Base-by-base conservation (phyloP, 305 asterid genomes). In the Plantago coronopus region DNA sequence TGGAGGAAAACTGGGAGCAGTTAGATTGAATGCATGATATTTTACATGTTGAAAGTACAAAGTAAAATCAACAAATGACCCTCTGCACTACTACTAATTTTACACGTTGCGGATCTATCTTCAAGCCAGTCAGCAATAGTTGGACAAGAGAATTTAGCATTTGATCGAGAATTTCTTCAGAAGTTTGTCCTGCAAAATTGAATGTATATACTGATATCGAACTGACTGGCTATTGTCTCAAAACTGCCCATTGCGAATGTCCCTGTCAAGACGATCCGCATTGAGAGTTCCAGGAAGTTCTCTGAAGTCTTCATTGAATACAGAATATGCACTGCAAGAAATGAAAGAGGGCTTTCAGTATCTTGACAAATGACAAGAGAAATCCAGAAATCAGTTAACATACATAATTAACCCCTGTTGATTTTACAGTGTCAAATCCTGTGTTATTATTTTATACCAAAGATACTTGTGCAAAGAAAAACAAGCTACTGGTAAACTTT, bases 201-300 rank as follows among this genome's bases (percentile, higher is more conserved):
- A 17, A 31, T 19, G 46, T 55, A 17, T 27, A 54, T 38, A 38
- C 62, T 20, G 22, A 38, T 37, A 38, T 22, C 9, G 48, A 40
- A 17, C 38, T 38, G 48, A 15, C 62, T 57, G 62, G 34, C 27
- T 57, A 19, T 10, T 57, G 34, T 18, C 56, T 85, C 84, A 90
- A 58, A 91, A 76, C 77, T 79, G 94, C 50, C 98, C 98, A 1
- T 66, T 72, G 53, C 96, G 83, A 29, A 91, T 88, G 77, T 88
- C 98, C 78, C 91, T 81, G 65, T 91, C 98, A 1, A 91, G 79
- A 31, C 87, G 95, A 42, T 86, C 95, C 16, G 98, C 98, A 27
- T 88, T 91, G 37, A 91, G 84, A 37, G 98, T 91, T 38, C 98
- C 96, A 8, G 98, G 96, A 56, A 91, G 86, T 72, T 91, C 98